Base-by-base conservation (phyloP, 768 basidiomycete genomes). In the Vararia minispora region DNA sequence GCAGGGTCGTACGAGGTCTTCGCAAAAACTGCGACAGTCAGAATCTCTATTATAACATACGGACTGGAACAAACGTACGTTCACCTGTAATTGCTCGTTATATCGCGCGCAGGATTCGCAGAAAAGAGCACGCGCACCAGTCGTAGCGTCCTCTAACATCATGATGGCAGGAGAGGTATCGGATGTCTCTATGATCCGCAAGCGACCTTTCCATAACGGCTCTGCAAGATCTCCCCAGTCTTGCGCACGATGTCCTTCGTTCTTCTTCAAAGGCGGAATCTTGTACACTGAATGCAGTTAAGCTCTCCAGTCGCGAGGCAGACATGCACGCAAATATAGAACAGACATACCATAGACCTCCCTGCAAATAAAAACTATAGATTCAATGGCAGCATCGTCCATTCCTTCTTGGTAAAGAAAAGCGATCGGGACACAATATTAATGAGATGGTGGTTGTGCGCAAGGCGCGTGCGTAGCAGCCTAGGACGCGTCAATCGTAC, bases 191-290 rank as follows among this genome's bases (percentile, higher is more conserved):
- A 88, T 62, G 42, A 95, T 80, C 43, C 89, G 74, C 47, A 97
- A 62, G 29, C 91, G 71, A 13, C 91, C 91, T 55, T 92, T 92
- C 91, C 91, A 97, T 17, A 97, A 59, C 4, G 88, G 87, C 39
- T 70, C 53, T 13, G 71, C 71, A 28, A 92, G 72, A 58, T 90
- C 83, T 12, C 90, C 87, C 91, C 91, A 97, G 47, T 90, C 86
- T 39, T 79, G 80, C 9, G 91, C 91, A 37, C 87, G 80, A 61
- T 94, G 83, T 7, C 91, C 91, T 53, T 90, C 85, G 51, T 89
- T 84, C 27, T 70, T 71, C 52, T 75, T 88, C 52, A 91, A 64
- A 33, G 90, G 78, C 2, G 91, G 91, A 33, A 95, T 88, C 64
- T 81, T 87, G 68, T 81, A 94, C 26, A 94, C 91, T 92, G 58